A percentile compares a stretch with the other conserved stretches of the same genome.
Evolutionary conservation across 2,329 filamentous ascomycete genomes (phyloP).

Genomic region (Teratosphaeria destructans): DNA sequence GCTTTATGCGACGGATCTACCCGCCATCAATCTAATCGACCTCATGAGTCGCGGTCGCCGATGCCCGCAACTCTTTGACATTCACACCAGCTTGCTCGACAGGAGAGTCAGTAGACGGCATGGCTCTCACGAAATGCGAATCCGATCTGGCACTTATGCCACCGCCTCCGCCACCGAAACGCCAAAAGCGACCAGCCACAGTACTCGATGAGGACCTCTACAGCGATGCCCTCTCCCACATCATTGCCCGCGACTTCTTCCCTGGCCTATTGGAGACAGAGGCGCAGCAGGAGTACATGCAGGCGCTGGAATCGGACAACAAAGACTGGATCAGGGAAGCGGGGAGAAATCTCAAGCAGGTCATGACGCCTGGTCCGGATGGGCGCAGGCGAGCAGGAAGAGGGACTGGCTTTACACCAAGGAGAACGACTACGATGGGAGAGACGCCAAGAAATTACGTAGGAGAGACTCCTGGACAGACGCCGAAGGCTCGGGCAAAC

Average conservation of each 20-base stretch:
- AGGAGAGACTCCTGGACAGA: constrained; percentile 64
- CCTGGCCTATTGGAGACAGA: constrained; percentile 79
- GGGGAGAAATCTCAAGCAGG: constrained; percentile 50
- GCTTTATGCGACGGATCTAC: not conserved
- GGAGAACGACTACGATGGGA: constrained; percentile 9
- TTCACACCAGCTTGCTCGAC: constrained; percentile 28
- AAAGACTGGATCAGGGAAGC: constrained; percentile 77
- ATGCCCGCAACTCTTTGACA: not conserved
- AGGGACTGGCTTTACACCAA: constrained; percentile 27
- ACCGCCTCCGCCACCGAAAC: constrained; percentile 75
- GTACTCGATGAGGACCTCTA: constrained; percentile 92
- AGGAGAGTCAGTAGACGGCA: not conserved
- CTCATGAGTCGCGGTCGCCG: not conserved
- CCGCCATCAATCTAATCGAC: not conserved
- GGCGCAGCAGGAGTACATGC: constrained; percentile 82
- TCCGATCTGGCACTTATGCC: constrained; percentile 68
- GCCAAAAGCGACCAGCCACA: constrained; percentile 80
- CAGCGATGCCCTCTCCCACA: constrained; percentile 78
- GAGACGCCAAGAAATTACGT: constrained; percentile 40
- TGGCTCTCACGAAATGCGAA: constrained; percentile 52
- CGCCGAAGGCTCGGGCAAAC: constrained; percentile 34
- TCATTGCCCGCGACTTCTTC: constrained; percentile 95
- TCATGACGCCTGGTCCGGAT: constrained; percentile 68
- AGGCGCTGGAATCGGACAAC: constrained; percentile 80
- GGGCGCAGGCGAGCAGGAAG: constrained; percentile 28